Conservation (phyloP, 2,329 filamentous ascomycete species). For the Aspergillus sp. region DNA sequence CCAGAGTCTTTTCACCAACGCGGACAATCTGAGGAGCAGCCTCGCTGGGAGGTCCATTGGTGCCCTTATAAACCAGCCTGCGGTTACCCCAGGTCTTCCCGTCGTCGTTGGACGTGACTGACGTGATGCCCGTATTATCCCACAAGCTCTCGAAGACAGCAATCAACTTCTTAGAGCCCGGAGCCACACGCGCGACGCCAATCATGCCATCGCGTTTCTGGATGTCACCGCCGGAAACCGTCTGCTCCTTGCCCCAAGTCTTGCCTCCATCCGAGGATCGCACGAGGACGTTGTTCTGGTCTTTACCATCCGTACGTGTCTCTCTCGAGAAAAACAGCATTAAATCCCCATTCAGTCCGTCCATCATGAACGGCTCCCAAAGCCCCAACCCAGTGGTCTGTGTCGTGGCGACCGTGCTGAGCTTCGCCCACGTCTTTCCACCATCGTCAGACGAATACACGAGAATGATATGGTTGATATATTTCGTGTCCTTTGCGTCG, state of each 20-base stretch:
- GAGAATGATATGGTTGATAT: not conserved
- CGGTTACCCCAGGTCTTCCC: not conserved
- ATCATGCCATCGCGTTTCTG: not conserved
- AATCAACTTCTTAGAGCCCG: not conserved
- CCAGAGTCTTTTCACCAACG: not conserved
- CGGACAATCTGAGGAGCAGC: not conserved
- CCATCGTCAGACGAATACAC: not conserved
- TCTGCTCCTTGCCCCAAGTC: slow-evolving; percentile 1
- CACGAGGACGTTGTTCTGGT: not conserved
- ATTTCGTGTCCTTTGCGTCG: not conserved
- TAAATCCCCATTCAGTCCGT: not conserved
- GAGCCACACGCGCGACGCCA: not conserved
- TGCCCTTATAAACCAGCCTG: not conserved
- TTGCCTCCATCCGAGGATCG: not conserved
- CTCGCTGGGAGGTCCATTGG: not conserved
- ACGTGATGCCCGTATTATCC: not conserved
- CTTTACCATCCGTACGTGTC: not conserved
- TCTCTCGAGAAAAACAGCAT: not conserved
- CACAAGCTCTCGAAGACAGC: not conserved
- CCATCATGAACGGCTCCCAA: not conserved
- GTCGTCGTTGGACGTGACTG: not conserved
- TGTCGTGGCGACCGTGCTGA: not conserved
- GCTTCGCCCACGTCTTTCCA: not conserved
- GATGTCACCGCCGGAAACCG: not conserved
- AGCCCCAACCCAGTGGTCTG: not conserved